Percentiles rank a stretch among this genome's conserved stretches.
Conservation (phyloP, 73 alveolate species). For the Stentor coeruleus region DNA sequence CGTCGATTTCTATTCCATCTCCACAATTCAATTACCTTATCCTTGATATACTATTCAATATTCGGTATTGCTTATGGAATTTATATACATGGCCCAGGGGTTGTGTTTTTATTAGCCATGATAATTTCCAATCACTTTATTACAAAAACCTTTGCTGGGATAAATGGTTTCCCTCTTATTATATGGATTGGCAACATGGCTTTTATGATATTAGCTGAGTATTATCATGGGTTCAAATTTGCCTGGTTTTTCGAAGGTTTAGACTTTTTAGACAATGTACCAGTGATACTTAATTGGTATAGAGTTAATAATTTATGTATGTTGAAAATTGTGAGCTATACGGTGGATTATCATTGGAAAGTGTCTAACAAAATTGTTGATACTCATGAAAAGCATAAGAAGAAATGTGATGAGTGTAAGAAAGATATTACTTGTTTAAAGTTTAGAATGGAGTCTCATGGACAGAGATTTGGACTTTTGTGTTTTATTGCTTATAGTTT, state of each 20-base stretch:
- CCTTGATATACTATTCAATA: not conserved
- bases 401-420: not conserved
- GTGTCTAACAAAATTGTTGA: not conserved
- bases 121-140: not conserved
- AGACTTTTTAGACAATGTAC: constrained; percentile 8
- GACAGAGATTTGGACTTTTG: constrained; percentile 30
- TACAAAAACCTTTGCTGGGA: not conserved
- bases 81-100: constrained; percentile 22
- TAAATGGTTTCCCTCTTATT: not conserved
- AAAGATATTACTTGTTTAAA: not conserved
- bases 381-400: not conserved
- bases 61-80: not conserved
- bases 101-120: not conserved
- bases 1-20: too few species aligned
- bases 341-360: constrained; percentile 8
- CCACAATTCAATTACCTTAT: not conserved
- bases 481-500: constrained; percentile 58
- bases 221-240: not conserved
- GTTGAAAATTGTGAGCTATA: not conserved
- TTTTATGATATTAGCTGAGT: not conserved
- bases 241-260: not conserved
- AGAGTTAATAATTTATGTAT: not conserved
- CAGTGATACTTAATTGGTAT: not conserved
- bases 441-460: not conserved
- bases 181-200: not conserved